Percentiles rank a stretch among this genome's conserved stretches.
phyloP scores from a whole-genome alignment of 2,329 filamentous ascomycete genomes.

The Pyrenochaeta sp. region DNA sequence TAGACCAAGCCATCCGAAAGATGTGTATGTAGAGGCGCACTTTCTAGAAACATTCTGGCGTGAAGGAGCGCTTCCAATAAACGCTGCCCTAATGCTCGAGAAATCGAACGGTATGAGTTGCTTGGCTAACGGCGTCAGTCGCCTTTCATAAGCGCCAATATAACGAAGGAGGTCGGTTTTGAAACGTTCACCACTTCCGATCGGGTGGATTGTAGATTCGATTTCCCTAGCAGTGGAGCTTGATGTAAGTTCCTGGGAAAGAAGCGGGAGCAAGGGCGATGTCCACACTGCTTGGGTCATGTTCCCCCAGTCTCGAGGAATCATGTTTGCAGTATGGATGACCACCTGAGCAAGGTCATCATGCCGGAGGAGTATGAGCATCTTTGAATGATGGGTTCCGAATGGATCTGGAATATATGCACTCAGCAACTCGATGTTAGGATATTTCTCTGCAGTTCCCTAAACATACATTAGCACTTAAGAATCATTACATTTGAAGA shows the following conservation, averaged over 20 bases:
- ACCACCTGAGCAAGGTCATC: conserved; percentile 80
- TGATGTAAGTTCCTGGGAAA: conserved; percentile 7
- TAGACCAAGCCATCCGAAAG: conserved; percentile 81
- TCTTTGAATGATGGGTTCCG: conserved; percentile 87
- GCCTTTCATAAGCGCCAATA: conserved; percentile 71
- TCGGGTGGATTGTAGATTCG: conserved; percentile 18
- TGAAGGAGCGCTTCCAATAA: conserved; percentile 82
- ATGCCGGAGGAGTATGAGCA: conserved; percentile 81
- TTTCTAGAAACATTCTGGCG: conserved; percentile 61
- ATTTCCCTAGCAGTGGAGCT: not conserved
- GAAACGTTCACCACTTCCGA: conserved; percentile 75
- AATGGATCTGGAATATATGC: conserved; percentile 86
- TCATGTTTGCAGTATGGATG: conserved; percentile 93
- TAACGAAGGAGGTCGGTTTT: conserved; percentile 80
- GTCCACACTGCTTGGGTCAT: conserved; percentile 87
- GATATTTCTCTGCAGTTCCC: conserved; percentile 68
- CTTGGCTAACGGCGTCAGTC: conserved; percentile 64
- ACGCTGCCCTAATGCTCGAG: conserved; percentile 69
- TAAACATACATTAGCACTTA: conserved; percentile 44
- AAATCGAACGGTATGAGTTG: conserved; percentile 74
- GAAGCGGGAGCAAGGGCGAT: conserved; percentile 72
- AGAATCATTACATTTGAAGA: not conserved
- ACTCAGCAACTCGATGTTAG: conserved; percentile 74
- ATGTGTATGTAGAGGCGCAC: conserved; percentile 58
- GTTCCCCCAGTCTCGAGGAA: conserved; percentile 84